Evolutionary conservation across 208 protist species (phyloP).

Genomic region (Acanthamoeba lenticulata): DNA sequence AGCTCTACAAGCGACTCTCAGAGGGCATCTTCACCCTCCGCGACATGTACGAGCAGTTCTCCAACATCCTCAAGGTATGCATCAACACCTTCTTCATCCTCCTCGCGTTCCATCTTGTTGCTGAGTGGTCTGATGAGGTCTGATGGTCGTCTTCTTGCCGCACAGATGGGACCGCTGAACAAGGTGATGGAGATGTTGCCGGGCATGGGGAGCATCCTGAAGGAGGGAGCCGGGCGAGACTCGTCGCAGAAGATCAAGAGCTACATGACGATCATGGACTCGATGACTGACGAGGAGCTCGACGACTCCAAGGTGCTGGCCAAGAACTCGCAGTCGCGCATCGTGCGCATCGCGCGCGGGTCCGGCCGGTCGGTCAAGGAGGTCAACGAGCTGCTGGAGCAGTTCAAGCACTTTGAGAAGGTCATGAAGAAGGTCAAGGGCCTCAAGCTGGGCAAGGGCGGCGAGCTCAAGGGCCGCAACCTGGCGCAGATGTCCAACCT

Average conservation of each 20-base stretch:
- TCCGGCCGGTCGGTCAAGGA: conserved; percentile 77
- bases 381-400: conserved; percentile 77
- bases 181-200: conserved; percentile 95
- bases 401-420: conserved; percentile 84
- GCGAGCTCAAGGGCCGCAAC: conserved; percentile 70
- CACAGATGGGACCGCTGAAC: conserved; percentile 80
- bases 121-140: background rate
- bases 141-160: conserved; percentile 68
- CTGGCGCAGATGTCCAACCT: conserved; percentile 73
- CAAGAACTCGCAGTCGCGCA: conserved; percentile 63
- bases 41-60: conserved; percentile 97
- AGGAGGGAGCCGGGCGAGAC: conserved; percentile 83
- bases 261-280: conserved; percentile 97
- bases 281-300: conserved; percentile 92
- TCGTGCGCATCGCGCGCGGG: conserved; percentile 81
- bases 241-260: conserved; percentile 89
- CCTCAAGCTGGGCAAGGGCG: conserved; percentile 56
- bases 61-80: conserved; percentile 95
- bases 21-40: conserved; percentile 95
- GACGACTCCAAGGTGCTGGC: conserved; percentile 77
- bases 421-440: conserved; percentile 77
- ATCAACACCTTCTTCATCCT: conserved; percentile 80
- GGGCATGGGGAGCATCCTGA: conserved; percentile 88
- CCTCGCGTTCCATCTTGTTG: background rate
- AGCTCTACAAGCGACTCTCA: conserved; percentile 92